phyloP scores from a whole-genome alignment of 805 yeast species.

The Yamadazyma olivae region DNA sequence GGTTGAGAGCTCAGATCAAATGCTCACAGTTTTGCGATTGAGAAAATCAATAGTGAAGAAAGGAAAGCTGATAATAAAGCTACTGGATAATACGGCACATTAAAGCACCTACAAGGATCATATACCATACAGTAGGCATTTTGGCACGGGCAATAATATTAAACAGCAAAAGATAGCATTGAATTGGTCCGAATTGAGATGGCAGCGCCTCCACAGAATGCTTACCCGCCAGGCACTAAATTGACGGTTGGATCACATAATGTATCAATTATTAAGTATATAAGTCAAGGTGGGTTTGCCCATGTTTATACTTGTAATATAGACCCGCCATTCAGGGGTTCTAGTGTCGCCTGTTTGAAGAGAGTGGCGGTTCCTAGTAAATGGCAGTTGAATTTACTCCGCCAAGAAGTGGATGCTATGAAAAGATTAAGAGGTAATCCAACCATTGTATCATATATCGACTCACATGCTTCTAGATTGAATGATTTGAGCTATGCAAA shows the following conservation, averaged over 20 bases:
- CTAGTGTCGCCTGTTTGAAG: constrained; percentile 74
- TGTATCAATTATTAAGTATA: constrained; percentile 63
- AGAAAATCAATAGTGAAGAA: no score
- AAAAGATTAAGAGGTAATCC: constrained; percentile 75
- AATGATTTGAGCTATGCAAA: constrained; percentile 6
- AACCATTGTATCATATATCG: constrained; percentile 85
- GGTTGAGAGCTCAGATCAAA: no score
- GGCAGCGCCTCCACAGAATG: constrained; percentile 47
- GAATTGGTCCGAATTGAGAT: no score
- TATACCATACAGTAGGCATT: no score
- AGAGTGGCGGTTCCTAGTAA: constrained; percentile 95
- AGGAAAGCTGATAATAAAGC: no score
- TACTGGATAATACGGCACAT: no score
- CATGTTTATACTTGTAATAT: constrained; percentile 83
- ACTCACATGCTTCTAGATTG: constrained; percentile 84
- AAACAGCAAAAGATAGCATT: no score
- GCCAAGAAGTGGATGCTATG: constrained; percentile 99
- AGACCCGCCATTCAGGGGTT: constrained; percentile 49
- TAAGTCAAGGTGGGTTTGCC: constrained; percentile 93
- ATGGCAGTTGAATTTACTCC: constrained; percentile 68
- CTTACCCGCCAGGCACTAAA: constrained; percentile 72
- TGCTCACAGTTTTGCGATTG: no score
- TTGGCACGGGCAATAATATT: no score
- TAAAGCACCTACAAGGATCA: no score
- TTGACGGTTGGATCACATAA: constrained; percentile 83